Conservation (phyloP, 225 moss, liverwort and hornwort genomes). For the Pseudisothecium myosuroides region DNA sequence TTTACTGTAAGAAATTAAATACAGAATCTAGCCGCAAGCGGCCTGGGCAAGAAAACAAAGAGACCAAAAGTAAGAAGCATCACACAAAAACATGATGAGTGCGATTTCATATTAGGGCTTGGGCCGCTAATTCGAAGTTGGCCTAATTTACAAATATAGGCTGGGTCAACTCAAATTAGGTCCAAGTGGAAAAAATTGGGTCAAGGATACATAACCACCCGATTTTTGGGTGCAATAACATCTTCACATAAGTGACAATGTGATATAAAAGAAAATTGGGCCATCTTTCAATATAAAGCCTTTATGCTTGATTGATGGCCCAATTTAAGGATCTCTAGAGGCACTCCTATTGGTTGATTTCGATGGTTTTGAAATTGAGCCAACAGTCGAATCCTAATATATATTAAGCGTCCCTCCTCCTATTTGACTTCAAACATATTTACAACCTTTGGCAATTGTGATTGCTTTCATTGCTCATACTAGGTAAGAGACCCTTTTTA, state of each 20-base stretch:
- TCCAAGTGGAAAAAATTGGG: neutral
- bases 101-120: rapidly evolving
- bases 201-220: neutral
- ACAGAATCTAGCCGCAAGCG: no score
- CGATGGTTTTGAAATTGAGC: neutral
- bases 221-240: neutral
- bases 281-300: neutral
- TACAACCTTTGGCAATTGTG: neutral
- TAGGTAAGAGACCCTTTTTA: no score
- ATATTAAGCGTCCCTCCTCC: rapidly evolving
- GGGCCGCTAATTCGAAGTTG: neutral
- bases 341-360: neutral
- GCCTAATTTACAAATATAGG: neutral
- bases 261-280: neutral
- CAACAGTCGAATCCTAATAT: no score
- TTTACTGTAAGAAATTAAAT: no score
- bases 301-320: neutral
- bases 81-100: no score
- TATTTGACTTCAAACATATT: neutral
- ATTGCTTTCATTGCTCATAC: neutral
- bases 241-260: neutral
- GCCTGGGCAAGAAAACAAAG: no score
- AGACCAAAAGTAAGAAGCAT: no score
- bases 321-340: neutral
- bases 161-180: neutral